Evolutionary conservation across 2,329 filamentous ascomycete species (phyloP).

Genomic region (Acarospora socialis): DNA sequence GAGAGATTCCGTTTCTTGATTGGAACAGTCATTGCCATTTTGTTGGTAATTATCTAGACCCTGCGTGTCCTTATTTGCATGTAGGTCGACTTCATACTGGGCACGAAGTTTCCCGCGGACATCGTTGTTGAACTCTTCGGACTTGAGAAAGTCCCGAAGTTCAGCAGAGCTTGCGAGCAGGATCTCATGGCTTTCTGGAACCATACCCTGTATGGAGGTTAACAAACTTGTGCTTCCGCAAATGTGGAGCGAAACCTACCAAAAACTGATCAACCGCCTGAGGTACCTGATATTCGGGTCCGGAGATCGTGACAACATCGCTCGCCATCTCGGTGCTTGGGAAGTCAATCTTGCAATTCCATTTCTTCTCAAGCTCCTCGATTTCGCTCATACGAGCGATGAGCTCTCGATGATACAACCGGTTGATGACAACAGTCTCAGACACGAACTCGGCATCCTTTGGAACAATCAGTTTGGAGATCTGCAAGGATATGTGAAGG

Average conservation of each 20-base stretch:
- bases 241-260: slow-evolving; percentile 30
- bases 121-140: slow-evolving; percentile 64
- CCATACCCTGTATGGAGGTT: slow-evolving; percentile 57
- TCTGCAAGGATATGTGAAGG: slow-evolving; percentile 7
- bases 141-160: slow-evolving; percentile 68
- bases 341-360: slow-evolving; percentile 99
- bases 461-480: slow-evolving; percentile 12
- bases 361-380: slow-evolving; percentile 93
- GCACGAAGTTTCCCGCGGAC: slow-evolving; percentile 71
- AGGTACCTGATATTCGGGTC: slow-evolving; percentile 95
- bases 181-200: slow-evolving; percentile 88
- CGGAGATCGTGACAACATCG: slow-evolving; percentile 88
- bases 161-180: slow-evolving; percentile 63
- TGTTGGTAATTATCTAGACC: slow-evolving; percentile 40
- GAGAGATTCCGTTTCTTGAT: slow-evolving; percentile 39
- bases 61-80: slow-evolving; percentile 51
- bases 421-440: slow-evolving; percentile 84
- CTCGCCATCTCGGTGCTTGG: slow-evolving; percentile 95
- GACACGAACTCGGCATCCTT: slow-evolving; percentile 93
- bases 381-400: slow-evolving; percentile 78
- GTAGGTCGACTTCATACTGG: slow-evolving; percentile 83
- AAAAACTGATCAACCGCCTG: slow-evolving; percentile 92
- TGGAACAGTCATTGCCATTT: slow-evolving; percentile 29
- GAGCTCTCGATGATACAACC: slow-evolving; percentile 87
- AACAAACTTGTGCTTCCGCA: slow-evolving; percentile 15